These are phyloP conservation scores for Metarhizium sp. DNA, from an alignment of 2,329 filamentous ascomycete genomes.

Conservation along the genomic window DNA sequence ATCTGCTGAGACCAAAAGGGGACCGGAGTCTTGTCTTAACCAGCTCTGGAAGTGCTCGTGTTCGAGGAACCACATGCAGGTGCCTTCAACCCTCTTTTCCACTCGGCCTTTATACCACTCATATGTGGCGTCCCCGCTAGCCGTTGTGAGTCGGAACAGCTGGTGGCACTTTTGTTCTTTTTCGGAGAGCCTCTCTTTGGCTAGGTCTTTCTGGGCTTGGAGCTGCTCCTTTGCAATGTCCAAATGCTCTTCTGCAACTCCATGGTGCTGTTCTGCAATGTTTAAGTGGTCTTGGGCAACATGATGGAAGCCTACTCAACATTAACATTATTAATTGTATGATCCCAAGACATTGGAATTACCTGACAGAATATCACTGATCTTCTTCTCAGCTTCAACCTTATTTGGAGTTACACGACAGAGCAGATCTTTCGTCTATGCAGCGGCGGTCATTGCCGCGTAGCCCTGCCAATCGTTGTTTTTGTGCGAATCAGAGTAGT, in stretches of 20 bases:
- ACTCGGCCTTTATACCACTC: constrained; percentile 19
- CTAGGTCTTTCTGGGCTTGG: not conserved
- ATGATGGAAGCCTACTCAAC: too few species aligned
- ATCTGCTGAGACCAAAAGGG: constrained; percentile 27
- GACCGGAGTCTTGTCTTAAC: constrained; percentile 16
- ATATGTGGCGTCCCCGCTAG: constrained; percentile 12
- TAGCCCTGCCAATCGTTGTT: constrained; percentile 8
- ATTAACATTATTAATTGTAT: too few species aligned
- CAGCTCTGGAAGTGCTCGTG: constrained; percentile 21
- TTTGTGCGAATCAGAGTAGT: constrained; percentile 25
- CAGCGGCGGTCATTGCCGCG: constrained; percentile 19
- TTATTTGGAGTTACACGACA: constrained; percentile 6
- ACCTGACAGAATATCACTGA: not conserved
- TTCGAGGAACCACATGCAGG: constrained; percentile 23
- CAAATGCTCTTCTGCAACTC: too few species aligned
- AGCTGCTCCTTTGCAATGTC: constrained; percentile 4
- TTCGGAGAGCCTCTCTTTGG: not conserved
- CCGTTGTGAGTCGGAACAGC: constrained; percentile 8
- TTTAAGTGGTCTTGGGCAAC: too few species aligned
- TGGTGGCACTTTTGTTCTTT: constrained; percentile 8
- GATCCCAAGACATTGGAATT: too few species aligned
- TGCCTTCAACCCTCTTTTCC: constrained; percentile 11
- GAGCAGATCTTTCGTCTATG: constrained; percentile 17
- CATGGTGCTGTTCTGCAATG: too few species aligned
- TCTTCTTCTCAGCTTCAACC: constrained; percentile 7